Conservation (phyloP, 495 filamentous ascomycete species). For the Penicillium mononematosum region DNA sequence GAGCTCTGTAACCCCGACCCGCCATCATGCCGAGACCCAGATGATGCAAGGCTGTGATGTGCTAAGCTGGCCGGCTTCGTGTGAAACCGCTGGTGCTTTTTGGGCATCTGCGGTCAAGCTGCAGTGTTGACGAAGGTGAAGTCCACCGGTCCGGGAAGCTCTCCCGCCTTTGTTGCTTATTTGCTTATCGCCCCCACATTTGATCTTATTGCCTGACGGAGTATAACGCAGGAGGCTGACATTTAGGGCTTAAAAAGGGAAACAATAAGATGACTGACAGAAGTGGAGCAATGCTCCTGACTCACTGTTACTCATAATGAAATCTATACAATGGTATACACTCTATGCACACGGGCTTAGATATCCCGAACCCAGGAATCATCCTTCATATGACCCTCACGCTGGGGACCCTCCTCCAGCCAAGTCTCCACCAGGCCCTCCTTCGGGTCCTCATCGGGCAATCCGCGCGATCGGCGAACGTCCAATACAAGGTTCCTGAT, state of each 20-base stretch:
- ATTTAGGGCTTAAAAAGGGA: background rate
- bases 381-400: slow-evolving; percentile 62
- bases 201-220: background rate
- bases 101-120: slow-evolving; percentile 41
- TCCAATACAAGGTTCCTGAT: slow-evolving; percentile 78
- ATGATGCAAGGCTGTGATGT: slow-evolving; percentile 41
- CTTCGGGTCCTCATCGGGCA: slow-evolving; percentile 77
- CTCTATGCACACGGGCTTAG: slow-evolving; percentile 31
- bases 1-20: slow-evolving; percentile 24
- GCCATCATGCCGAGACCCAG: slow-evolving; percentile 32
- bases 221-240: background rate
- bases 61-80: slow-evolving; percentile 37
- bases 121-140: slow-evolving; percentile 8
- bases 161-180: slow-evolving; percentile 5
- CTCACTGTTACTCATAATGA: slow-evolving; percentile 1
- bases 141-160: background rate
- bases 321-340: slow-evolving; percentile 26
- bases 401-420: slow-evolving; percentile 50
- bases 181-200: slow-evolving; percentile 20
- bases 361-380: slow-evolving; percentile 63
- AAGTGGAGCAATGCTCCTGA: background rate
- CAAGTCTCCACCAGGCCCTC: slow-evolving; percentile 64
- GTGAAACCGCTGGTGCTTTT: slow-evolving; percentile 42
- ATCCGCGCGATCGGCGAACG: slow-evolving; percentile 65
- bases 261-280: background rate